Evolutionary conservation across 257 asterid genomes (phyloP).

Genomic region (Perilla frutescens): DNA sequence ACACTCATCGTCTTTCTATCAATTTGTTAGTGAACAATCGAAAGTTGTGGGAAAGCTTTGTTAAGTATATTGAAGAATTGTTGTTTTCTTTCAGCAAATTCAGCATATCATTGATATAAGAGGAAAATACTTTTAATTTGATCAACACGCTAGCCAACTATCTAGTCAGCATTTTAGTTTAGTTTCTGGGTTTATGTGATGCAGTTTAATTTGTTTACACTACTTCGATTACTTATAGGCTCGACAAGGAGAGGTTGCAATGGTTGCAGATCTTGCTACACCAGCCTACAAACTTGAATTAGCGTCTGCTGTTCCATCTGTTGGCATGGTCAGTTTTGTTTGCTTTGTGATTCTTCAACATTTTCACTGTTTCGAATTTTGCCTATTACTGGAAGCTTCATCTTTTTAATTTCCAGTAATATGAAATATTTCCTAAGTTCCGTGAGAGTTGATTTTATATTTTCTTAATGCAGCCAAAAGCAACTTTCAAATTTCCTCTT

Average conservation of each 20-base stretch:
- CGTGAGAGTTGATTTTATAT: not conserved
- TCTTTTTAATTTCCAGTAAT: conserved; percentile 19
- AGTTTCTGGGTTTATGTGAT: conserved; percentile 11
- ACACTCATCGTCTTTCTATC: not conserved
- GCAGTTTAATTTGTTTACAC: conserved; percentile 28
- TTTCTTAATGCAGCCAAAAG: conserved; percentile 69
- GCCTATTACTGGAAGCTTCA: conserved; percentile 9
- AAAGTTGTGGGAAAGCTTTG: conserved; percentile 2
- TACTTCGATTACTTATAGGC: conserved; percentile 50
- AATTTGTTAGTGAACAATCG: not conserved
- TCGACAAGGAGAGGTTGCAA: conserved; percentile 78
- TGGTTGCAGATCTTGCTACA: conserved; percentile 81
- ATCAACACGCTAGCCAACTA: not conserved
- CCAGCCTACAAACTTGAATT: conserved; percentile 76
- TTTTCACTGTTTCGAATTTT: not conserved
- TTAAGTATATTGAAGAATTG: not conserved
- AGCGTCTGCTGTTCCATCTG: conserved; percentile 73
- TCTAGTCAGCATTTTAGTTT: not conserved
- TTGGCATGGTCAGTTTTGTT: conserved; percentile 65
- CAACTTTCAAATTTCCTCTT: conserved; percentile 75
- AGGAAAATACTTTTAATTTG: not conserved
- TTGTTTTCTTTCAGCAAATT: not conserved
- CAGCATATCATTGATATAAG: not conserved
- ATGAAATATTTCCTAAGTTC: conserved; percentile 20
- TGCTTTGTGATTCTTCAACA: conserved; percentile 4